Evolutionary conservation across 805 yeast species (phyloP).

Genomic region (Kazachstania psychrophila): DNA sequence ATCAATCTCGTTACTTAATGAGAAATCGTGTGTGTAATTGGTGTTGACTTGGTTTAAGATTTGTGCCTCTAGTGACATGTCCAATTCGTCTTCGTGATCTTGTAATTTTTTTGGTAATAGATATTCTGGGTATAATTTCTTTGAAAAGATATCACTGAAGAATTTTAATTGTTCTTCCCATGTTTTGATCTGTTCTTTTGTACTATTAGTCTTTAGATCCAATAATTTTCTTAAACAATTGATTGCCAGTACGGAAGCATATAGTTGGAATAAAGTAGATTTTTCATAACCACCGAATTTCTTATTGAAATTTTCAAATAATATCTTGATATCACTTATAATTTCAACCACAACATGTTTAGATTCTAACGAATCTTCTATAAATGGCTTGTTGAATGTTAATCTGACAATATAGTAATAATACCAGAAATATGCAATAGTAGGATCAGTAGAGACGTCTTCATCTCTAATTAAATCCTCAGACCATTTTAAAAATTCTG

Average conservation of each 20-base stretch:
- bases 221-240: constrained; percentile 21
- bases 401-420: constrained; percentile 49
- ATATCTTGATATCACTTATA: constrained; percentile 22
- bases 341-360: constrained; percentile 23
- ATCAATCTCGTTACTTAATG: constrained; percentile 31
- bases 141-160: constrained; percentile 20
- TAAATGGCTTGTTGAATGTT: constrained; percentile 54
- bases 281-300: constrained; percentile 20
- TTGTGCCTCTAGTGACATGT: constrained; percentile 13
- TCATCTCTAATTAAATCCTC: constrained; percentile 31
- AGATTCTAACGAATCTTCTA: constrained; percentile 33
- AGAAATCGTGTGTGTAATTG: constrained; percentile 27
- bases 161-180: constrained; percentile 16
- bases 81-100: constrained; percentile 10
- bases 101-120: constrained; percentile 18
- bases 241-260: constrained; percentile 27
- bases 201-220: constrained; percentile 2
- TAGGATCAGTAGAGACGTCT: constrained; percentile 43
- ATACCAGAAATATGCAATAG: constrained; percentile 42
- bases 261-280: constrained; percentile 27
- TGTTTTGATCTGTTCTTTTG: neutral
- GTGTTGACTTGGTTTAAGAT: constrained; percentile 22
- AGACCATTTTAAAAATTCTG: constrained; percentile 43
- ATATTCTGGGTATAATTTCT: constrained; percentile 20
- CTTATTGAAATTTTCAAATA: constrained; percentile 22